Base-by-base conservation (phyloP, 2,329 filamentous ascomycete species). In the Talaromyces sp. region DNA sequence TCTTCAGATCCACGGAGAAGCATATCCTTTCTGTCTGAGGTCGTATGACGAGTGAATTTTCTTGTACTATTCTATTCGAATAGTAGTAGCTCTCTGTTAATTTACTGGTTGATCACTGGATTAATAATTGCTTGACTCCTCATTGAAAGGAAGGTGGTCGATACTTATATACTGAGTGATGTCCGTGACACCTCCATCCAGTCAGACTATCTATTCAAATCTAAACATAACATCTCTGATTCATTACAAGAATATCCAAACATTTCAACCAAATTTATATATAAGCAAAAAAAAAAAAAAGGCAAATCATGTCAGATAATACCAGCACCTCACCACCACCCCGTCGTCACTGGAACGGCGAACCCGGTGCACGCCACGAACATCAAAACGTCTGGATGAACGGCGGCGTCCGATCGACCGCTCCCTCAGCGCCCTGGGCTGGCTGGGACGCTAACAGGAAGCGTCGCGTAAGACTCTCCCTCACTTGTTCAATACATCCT, bases 361-460 rank as follows among this genome's bases (percentile, higher is more conserved):
- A 3, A 13, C 13, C 66, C 33, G 72, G 71, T 33, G 61, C 72
- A 48, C 69, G 72, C 54, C 59, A 74, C 59, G 68, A 74, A 46
- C 72, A 73, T 51, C 65, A 61, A 39, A 74, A 72, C 52, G 69
- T 70, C 59, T 74, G 70, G 71, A 66, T 70, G 57, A 61, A 56
- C 31, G 72, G 72, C 28, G 72, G 71, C 17, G 61, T 63, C 15
- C 67, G 65, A 48, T 63, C 63, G 6, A 65, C 69, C 11, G 66
- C 66, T 43, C 56, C 59, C 2, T 25, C 58, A 21, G 61, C 64
- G 1, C 64, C 67, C 31, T 61, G 65, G 19, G 66, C 63, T 60
- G 6, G 63, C 58, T 4, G 62, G 57, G 41, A 65, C 58, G 55
- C 59, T 41, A 17, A 62, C 54, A 50, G 60, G 50, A 60, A 60